Evolutionary conservation across 352 stramenopile genomes (phyloP), one percentile per base, ranked within the genome.

Genomic region (Pythium apleroticum): DNA sequence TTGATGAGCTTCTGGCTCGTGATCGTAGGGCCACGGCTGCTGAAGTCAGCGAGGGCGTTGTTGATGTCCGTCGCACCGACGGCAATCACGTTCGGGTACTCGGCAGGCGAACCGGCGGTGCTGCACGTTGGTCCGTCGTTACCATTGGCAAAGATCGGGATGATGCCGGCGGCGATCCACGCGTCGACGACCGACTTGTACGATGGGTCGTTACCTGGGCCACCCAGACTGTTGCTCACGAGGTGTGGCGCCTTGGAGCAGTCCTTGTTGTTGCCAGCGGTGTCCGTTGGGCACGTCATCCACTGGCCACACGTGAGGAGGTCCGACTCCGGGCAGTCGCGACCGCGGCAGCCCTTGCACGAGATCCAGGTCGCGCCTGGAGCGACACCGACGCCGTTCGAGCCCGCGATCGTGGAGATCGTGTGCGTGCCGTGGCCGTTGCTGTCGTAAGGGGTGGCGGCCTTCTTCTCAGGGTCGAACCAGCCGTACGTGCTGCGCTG

Each of bases 81-180:
- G n/a, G 22, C 57, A 24, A 73, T 73, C 22, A 73, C 67, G 31
- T 66, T 69, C 41, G 28, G 45, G 27, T 56, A 65, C n/a, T 72
- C 66, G 9, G 24, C 66, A 46, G 66, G 66, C 1, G 58, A 68
- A 15, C 20, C 41, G 14, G 48, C 46, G 31, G 35, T 60, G 25
- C 28, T 31, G 41, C 65, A 68, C 9, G 24, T 19, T 17, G 52
- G 31, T 15, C 65, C 65, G 3, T 27, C 27, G 52, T 72, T 72
- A 33, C 65, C 65, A 17, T 46, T 58, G 25, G 65, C 49, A 49
- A 72, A 72, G 19, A 72, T 41, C 14, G 65, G 65, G 33, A 69
- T 64, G 58, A 72, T 72, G 24, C 54, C 65, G 4, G 60, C 60
- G 8, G n/a, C 28, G n/a, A 50, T 52, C 65, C 65, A 72, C 7